Evolutionary conservation across 2,329 filamentous ascomycete species (phyloP), one percentile per base, ranked within the genome.

Genomic region (Colletotrichum truncatum): DNA sequence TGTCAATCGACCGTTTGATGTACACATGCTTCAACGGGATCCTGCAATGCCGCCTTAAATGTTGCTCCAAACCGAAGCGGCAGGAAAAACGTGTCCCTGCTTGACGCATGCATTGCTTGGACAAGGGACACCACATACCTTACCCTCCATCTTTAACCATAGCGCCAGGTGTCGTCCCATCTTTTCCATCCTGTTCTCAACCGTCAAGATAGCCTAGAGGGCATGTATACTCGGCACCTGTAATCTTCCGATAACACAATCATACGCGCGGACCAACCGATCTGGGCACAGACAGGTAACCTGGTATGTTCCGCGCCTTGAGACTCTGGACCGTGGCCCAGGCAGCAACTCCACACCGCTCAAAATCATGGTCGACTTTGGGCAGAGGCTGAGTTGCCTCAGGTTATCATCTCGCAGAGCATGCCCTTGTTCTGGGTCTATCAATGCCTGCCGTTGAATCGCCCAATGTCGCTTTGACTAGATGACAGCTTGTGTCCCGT

Each of bases 161-260:
- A 45, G 6, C 23, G 16, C 26, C 45, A 36, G 32, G 30, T 63
- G 34, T 46, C 53, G 38, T 57, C 54, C 39, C 26, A 57, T 57
- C 30, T 53, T 18, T 23, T 14, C 11, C 46, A 30, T 34, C 55
- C 48, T 30, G 32, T 52, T 21, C 14, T 43, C 14, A 3, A 30
- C 26, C 46, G 55, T 23, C 55, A 39, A 21, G 12, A 21, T 36
- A 14, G 16, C 28, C 23, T 25, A 21, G 38, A 30, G 3, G 3
- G 21, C 23, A 26, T 10, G 23, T 32, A 18, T 18, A 45, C 51
- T 39, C 36, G 60, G 38, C 60, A 32, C 48, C 38, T 38, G 16
- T 38, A 28, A 45, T 23, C 12, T 45, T 52, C 45, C 45, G 53
- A 43, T 26, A 28, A 34, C 34, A 23, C n/a, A 28, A 41, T 57